Evolutionary conservation across 805 yeast species (phyloP), one percentile per base, ranked within the genome.

Genomic region (Sugiyamaella lignohabitans): DNA sequence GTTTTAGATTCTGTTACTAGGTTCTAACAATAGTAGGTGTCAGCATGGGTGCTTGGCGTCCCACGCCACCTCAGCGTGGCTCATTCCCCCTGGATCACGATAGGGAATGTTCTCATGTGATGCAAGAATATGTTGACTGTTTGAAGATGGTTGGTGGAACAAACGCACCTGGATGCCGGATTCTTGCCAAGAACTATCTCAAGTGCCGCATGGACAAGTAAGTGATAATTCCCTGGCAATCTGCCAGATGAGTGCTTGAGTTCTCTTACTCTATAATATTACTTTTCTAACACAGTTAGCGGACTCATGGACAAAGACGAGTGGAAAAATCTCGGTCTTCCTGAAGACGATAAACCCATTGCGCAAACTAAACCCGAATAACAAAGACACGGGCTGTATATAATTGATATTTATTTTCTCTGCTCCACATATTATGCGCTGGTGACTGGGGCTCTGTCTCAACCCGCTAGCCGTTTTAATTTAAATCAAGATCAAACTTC

Each of bases 51-150:
- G 57, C 60, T 39, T 46, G 64, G 48, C 23, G 57, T 11, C 96
- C 97, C 6, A 83, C 91, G 0, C 96, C 98, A 19, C 98, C 98
- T 2, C 96, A 91, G 54, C 71, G 96, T 55, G 98, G 98, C 0
- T 87, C 98, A 0, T 91, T 91, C 65, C 98, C 98, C 0, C 69
- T 91, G 39, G 98, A 91, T 60, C 98, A 91, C 60, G 81, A 77
- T 50, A 76, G 75, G 5, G 98, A 93, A 53, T 91, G 98, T 61
- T 78, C 80, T 19, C 71, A 72, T 19, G 76, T 79, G 48, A 93
- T 89, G 93, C 62, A 73, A 38, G 76, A 76, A 40, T 91, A 91
- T 61, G 68, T 91, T 52, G 68, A 78, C 40, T 91, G 98, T 66
- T 68, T 91, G 65, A 82, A 84, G 60, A 68, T 79, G 27, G 87